phyloP scores from a whole-genome alignment of 83 land plant species.

The Picea abies region DNA sequence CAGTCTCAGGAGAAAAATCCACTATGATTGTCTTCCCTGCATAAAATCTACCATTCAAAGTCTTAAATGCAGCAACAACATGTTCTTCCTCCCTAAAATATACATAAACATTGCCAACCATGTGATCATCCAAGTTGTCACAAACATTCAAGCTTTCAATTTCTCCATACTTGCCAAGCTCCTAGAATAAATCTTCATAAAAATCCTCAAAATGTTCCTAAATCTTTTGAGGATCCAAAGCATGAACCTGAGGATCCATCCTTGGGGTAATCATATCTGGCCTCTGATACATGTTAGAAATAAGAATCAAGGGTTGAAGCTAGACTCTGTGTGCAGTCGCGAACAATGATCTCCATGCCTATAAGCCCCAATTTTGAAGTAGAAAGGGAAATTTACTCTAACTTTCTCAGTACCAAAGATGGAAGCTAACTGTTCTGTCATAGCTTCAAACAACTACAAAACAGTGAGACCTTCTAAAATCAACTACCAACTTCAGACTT shows the following conservation, averaged over 20 bases:
- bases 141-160: constrained; percentile 62
- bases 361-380: constrained; percentile 31
- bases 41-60: constrained; percentile 59
- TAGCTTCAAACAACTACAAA: too few relatives aligned
- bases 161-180: constrained; percentile 31
- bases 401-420: too few relatives aligned
- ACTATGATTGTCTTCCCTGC: constrained; percentile 64
- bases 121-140: constrained; percentile 16
- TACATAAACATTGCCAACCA: constrained; percentile 76
- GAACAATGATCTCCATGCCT: constrained; percentile 33
- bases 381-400: too few relatives aligned
- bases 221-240: too few relatives aligned
- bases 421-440: too few relatives aligned
- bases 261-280: too few relatives aligned
- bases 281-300: not conserved
- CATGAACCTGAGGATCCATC: too few relatives aligned
- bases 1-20: too few relatives aligned
- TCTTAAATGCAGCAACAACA: constrained; percentile 56
- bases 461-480: too few relatives aligned
- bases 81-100: too few relatives aligned
- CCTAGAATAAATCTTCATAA: constrained; percentile 28
- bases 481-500: not conserved
- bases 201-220: too few relatives aligned
- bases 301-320: constrained; percentile 26
- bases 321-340: constrained; percentile 26